Conservation (phyloP, 2,329 filamentous ascomycete genomes). For the Periconia macrospinosa region DNA sequence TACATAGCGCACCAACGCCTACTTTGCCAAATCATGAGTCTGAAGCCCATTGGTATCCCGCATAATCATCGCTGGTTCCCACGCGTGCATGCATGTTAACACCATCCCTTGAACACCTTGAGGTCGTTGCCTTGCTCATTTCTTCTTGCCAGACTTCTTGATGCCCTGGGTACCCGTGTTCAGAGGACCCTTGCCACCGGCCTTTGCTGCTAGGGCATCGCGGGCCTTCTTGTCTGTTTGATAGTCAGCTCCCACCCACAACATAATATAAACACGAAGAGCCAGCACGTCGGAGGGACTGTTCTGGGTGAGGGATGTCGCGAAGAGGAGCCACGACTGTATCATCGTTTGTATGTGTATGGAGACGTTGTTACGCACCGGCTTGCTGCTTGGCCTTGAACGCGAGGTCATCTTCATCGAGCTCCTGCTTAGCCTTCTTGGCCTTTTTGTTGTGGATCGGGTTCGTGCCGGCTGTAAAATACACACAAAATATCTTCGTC, state of each 20-base stretch:
- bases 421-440: constrained; percentile 75
- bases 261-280: neutral
- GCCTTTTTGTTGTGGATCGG: constrained; percentile 72
- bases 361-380: constrained; percentile 58
- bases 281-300: no score
- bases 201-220: constrained; percentile 65
- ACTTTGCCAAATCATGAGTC: constrained; percentile 16
- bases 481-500: neutral
- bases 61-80: constrained; percentile 3
- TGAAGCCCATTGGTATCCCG: constrained; percentile 29
- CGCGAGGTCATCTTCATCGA: constrained; percentile 85
- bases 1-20: constrained; percentile 9
- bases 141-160: constrained; percentile 94
- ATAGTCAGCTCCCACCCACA: neutral
- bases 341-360: neutral
- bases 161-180: constrained; percentile 85
- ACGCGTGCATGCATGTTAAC: no score
- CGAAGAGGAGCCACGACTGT: neutral
- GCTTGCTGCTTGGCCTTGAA: constrained; percentile 82
- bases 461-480: constrained; percentile 51
- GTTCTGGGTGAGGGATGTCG: neutral
- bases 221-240: constrained; percentile 60
- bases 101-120: no score
- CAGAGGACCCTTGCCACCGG: constrained; percentile 82
- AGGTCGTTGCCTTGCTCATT: constrained; percentile 54